Base-by-base conservation (phyloP, 1,139 yeast species). In the Zygosaccharomyces pseudobailii region DNA sequence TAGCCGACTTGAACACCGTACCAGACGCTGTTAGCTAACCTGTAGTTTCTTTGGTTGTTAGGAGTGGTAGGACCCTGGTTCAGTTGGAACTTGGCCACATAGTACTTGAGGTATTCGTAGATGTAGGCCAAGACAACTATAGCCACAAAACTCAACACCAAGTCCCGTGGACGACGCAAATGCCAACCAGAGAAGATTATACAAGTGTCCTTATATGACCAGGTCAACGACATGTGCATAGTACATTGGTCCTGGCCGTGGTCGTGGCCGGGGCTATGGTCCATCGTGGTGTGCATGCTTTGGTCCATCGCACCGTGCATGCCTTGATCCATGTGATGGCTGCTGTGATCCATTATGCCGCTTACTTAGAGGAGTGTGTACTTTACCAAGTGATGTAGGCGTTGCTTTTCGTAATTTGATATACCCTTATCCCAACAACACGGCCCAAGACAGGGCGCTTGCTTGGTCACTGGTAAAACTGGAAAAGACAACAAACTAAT, bases 161-260 rank as follows among this genome's bases (percentile, higher is more conserved):
- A 76, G 9, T 79, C 82, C 1, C 62, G 39, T n/a, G 67, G 58
- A 1, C 82, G 75, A 41, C 71, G 73, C 42, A 86, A 75, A 55
- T 84, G 90, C 95, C 95, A 86, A 88, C 90, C 84, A 51, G 70
- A 67, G 66, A 83, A 84, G 9, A 86, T 76, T 13, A 86, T 77
- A 62, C 95, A 86, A 10, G 86, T 72, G 62, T 86, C 78, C 44
- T 76, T 71, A 71, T 86, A 82, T 56, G 81, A 79, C 94, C 95
- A 87, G 8, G 90, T 85, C 66, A 86, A 85, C n/a, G 84, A 59
- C 92, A 84, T 86, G 64, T 80, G 76, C 87, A 80, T 81, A n/a
- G 78, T 74, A 58, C 89, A 84, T 71, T 67, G 73, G 37, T 53
- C 61, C 33, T 51, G 51, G 25, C 51, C 46, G 51, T 51, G 54